Evolutionary conservation across 768 basidiomycete species (phyloP), one percentile per base, ranked within the genome.

Genomic region (Cystobasidium onofrii): DNA sequence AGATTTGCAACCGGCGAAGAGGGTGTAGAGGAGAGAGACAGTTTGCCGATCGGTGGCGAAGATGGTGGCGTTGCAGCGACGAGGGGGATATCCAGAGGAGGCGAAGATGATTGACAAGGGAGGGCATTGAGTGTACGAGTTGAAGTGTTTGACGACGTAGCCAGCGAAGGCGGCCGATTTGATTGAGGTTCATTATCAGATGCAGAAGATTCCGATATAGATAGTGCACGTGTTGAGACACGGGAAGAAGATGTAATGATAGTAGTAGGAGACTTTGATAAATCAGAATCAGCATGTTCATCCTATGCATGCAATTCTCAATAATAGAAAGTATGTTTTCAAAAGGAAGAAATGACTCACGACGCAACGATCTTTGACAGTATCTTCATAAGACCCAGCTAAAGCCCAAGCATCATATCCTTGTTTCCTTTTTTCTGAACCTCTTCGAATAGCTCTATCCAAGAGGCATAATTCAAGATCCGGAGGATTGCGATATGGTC

Each of bases 351-450:
- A n/a, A 27, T 55, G 10, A 71, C 69, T 71, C 27, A 71, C 69
- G 52, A 71, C 69, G 10, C 29, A 34, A 20, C 69, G 33, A 43
- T 71, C 69, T n/a, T 31, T 31, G 7, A 71, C 55, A 9, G 39
- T 29, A 60, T 71, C 69, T 23, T 36, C 69, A 41, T 17, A 17
- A 36, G 52, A 10, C 6, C 69, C 69, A 34, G 69, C 69, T 25
- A 71, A 55, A 10, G 34, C 25, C 69, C 69, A 71, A 36, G 55
- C 50, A 60, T 71, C 55, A 29, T 71, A 60, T 25, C 57, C 57
- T 60, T 60, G 25, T 60, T 60, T 34, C 12, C 15, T 60, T 27
- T 60, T 60, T 29, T 60, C 57, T 34, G 57, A 29, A 29, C 57
- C 57, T 29, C 57, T 12, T 13, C 23, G 29, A 60, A 60, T 60